A percentile compares a stretch with the other conserved stretches of the same genome.
Conservation (phyloP, 345 rosid species). For the Heritiera fomes region DNA sequence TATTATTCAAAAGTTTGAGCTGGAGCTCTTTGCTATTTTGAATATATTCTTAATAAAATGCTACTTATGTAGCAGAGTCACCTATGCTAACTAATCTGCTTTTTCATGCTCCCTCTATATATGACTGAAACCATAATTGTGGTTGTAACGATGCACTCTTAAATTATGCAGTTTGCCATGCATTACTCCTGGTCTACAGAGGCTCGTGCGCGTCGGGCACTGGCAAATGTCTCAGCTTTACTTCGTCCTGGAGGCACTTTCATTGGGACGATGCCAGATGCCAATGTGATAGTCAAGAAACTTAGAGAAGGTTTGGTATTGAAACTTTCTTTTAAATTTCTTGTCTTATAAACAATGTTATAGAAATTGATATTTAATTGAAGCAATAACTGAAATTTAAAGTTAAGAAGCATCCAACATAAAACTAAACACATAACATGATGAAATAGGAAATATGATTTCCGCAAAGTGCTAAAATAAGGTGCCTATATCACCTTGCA, state of each 20-base stretch:
- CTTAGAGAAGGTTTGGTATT: conserved; percentile 72
- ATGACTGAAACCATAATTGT: background rate
- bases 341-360: background rate
- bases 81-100: background rate
- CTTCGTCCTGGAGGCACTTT: conserved; percentile 95
- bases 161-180: conserved; percentile 78
- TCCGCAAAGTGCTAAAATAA: background rate
- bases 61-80: background rate
- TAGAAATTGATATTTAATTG: background rate
- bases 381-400: conserved; percentile 7
- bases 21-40: background rate
- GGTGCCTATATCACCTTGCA: background rate
- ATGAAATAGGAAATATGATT: background rate
- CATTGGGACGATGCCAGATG: conserved; percentile 98
- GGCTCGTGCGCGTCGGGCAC: conserved; percentile 86
- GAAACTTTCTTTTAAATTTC: conserved; percentile 6
- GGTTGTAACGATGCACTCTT: background rate
- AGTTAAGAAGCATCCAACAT: background rate
- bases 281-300: conserved; percentile 85
- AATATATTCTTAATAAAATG: background rate
- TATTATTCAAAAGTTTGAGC: background rate
- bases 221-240: conserved; percentile 88
- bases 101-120: background rate
- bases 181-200: conserved; percentile 98
- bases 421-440: background rate